Evolutionary conservation across 139 green algal genomes (phyloP), one percentile per base, ranked within the genome.

Genomic region (Picochlorum sp.): DNA sequence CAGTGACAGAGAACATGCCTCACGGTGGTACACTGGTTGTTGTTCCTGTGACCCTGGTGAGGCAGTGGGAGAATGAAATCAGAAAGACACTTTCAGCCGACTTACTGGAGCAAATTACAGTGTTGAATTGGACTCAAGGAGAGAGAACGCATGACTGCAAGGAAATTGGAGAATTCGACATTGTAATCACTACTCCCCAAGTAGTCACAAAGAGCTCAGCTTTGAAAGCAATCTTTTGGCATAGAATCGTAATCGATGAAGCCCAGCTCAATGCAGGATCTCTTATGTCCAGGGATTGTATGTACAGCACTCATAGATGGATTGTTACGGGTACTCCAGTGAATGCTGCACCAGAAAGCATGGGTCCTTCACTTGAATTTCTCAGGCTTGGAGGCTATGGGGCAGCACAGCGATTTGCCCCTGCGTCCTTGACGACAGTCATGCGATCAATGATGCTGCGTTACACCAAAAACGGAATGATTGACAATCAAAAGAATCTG

Each of bases 41-140:
- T n/a, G 57, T 33, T 29, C 64, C 64, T 14, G 13, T 43, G 9
- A 18, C 55, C n/a, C 33, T 70, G 8, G 24, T 70, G 6, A 30
- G 22, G 5, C 63, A 70, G 53, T 70, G 63, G 62, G 54, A 43
- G 28, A 61, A 9, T 32, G 54, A 61, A 47, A 51, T 61, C 63
- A 36, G 49, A 36, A 70, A 12, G 2, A 61, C 30, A 12, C 54
- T 45, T 6, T 30, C 7, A 10, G 18, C 20, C 5, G 28, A 33
- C 5, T n/a, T n/a, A n/a, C n/a, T n/a, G n/a, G 56, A 35, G 32
- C 25, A 55, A 10, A 33, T 64, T 6, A 64, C 7, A 13, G 18
- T 64, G 5, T 16, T 55, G 6, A 18, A 24, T 16, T 64, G 56
- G 56, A 31, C 5, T 29, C 33, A 55, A 33, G n/a, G 6, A 6